Conservation (phyloP, 1,284 basidiomycete species). For the Ustilago bromivora region DNA sequence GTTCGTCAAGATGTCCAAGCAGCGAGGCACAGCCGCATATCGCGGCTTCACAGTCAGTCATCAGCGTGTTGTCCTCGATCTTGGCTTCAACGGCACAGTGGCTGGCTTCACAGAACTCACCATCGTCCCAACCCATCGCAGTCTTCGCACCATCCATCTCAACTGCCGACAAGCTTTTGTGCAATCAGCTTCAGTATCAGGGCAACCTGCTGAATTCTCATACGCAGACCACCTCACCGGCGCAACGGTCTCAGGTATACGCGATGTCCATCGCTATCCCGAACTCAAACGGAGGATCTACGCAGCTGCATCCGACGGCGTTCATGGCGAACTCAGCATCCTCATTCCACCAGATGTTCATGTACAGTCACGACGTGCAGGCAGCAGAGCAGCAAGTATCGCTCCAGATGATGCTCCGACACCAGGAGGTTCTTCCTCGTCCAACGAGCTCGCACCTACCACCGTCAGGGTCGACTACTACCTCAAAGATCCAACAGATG, state of each 20-base stretch:
- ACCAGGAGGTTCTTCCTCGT: constrained; percentile 38
- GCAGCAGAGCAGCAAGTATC: constrained; percentile 33
- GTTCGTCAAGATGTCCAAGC: constrained; percentile 37
- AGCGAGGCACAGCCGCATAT: constrained; percentile 37
- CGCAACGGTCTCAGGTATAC: constrained; percentile 75
- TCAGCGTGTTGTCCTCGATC: constrained; percentile 89
- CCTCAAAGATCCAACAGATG: constrained; percentile 82
- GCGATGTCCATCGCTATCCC: constrained; percentile 88
- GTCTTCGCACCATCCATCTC: constrained; percentile 83
- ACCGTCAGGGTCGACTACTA: constrained; percentile 82
- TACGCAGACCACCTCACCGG: constrained; percentile 82
- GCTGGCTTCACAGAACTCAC: constrained; percentile 85
- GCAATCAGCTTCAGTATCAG: constrained; percentile 77
- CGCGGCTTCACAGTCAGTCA: constrained; percentile 73
- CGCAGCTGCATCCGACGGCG: constrained; percentile 86
- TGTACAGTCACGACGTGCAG: constrained; percentile 32
- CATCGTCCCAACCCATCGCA: constrained; percentile 80
- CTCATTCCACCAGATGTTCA: constrained; percentile 79
- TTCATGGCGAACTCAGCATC: constrained; percentile 94
- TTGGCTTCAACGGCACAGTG: constrained; percentile 78
- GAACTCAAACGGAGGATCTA: constrained; percentile 94
- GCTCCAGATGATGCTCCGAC: constrained; percentile 40
- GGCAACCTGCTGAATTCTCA: constrained; percentile 76
- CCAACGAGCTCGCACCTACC: constrained; percentile 80
- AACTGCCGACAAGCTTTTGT: constrained; percentile 87